Evolutionary conservation across 257 asterid species (phyloP).

Genomic region (Prunella vulgaris): DNA sequence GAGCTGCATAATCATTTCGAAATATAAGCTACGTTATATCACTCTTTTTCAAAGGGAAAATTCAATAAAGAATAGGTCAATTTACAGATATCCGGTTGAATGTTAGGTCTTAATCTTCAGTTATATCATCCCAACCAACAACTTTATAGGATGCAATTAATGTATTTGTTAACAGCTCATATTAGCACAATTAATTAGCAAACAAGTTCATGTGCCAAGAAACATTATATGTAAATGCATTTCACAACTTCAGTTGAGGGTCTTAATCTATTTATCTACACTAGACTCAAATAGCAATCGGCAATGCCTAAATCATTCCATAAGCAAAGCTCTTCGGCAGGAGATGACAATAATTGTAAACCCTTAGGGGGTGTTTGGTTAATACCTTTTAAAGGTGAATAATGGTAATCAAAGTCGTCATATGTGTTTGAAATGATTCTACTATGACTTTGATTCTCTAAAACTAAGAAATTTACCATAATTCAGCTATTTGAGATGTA

Average conservation of each 20-base stretch:
- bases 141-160: not conserved
- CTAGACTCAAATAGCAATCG: too few relatives aligned
- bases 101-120: not conserved
- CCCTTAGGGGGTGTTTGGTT: too few relatives aligned
- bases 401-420: too few relatives aligned
- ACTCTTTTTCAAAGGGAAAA: not conserved
- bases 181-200: not conserved
- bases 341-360: too few relatives aligned
- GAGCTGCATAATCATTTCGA: slow-evolving; percentile 40
- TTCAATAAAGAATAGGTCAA: not conserved
- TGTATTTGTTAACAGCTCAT: not conserved
- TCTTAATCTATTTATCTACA: slow-evolving; percentile 18
- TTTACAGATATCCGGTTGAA: not conserved
- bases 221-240: not conserved
- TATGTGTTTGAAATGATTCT: too few relatives aligned
- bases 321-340: too few relatives aligned
- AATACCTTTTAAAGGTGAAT: too few relatives aligned
- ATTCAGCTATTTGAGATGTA: too few relatives aligned
- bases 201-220: not conserved
- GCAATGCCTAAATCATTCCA: too few relatives aligned
- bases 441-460: too few relatives aligned
- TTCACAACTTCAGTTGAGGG: slow-evolving; percentile 5
- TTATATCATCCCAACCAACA: not conserved
- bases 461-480: too few relatives aligned
- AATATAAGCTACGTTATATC: not conserved